Conservation (phyloP, 2,329 filamentous ascomycete genomes). For the Sclerotinia spermophila region DNA sequence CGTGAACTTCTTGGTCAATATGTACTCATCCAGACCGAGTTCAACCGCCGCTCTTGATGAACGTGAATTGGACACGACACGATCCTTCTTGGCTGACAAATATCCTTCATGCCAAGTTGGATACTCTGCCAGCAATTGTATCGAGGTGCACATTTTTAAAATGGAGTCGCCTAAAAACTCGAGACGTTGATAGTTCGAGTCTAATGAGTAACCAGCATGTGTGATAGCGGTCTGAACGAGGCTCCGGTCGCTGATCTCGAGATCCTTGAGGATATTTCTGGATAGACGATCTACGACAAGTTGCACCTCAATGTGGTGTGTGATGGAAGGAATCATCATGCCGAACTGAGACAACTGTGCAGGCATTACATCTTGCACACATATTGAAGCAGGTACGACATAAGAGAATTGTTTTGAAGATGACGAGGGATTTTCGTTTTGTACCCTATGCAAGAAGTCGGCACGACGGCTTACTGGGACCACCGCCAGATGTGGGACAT, state of each 20-base stretch:
- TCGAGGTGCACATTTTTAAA: conserved; percentile 68
- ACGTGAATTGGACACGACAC: conserved; percentile 70
- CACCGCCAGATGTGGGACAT: conserved; percentile 50
- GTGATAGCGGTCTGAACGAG: conserved; percentile 68
- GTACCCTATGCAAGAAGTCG: conserved; percentile 53
- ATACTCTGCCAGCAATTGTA: conserved; percentile 59
- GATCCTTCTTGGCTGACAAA: conserved; percentile 64
- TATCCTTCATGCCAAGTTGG: conserved; percentile 72
- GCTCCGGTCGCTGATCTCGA: conserved; percentile 52
- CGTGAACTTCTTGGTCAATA: conserved; percentile 65
- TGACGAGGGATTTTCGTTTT: neutral
- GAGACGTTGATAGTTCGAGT: conserved; percentile 72
- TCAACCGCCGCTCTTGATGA: conserved; percentile 63
- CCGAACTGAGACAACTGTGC: conserved; percentile 43
- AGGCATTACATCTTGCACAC: conserved; percentile 48
- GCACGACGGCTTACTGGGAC: conserved; percentile 50
- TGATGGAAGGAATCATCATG: conserved; percentile 68
- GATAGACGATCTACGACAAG: conserved; percentile 61
- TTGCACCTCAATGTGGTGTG: conserved; percentile 63
- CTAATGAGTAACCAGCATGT: conserved; percentile 56
- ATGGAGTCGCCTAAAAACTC: conserved; percentile 86
- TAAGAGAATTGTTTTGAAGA: conserved; percentile 40
- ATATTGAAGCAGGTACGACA: conserved; percentile 47
- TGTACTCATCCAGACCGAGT: conserved; percentile 65
- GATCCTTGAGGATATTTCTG: conserved; percentile 48